Evolutionary conservation across 2,329 filamentous ascomycete genomes (phyloP).

Genomic region (Scedosporium dehoogii): DNA sequence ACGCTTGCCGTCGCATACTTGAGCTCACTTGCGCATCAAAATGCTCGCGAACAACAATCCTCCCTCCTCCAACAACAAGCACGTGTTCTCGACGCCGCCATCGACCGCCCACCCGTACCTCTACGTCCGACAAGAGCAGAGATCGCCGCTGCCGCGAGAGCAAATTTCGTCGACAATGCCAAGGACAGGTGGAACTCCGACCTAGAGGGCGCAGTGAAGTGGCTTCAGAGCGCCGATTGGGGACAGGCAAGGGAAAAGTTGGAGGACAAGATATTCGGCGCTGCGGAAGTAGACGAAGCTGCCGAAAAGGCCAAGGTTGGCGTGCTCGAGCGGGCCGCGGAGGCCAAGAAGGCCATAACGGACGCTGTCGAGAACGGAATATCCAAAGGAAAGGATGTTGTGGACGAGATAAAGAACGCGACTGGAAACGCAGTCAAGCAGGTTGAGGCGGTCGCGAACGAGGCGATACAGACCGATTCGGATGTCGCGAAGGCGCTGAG

Average conservation of each 20-base stretch:
- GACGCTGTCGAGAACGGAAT: slow-evolving; percentile 30
- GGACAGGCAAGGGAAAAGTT: slow-evolving; percentile 47
- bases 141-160: slow-evolving; percentile 38
- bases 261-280: slow-evolving; percentile 36
- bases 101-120: slow-evolving; percentile 36
- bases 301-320: not conserved
- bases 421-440: slow-evolving; percentile 26
- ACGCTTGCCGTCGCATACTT: slow-evolving; percentile 67
- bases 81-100: slow-evolving; percentile 39
- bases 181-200: slow-evolving; percentile 76
- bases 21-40: slow-evolving; percentile 58
- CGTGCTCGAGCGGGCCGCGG: not conserved
- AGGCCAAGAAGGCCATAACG: slow-evolving; percentile 17
- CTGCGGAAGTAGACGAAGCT: slow-evolving; percentile 4
- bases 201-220: slow-evolving; percentile 54
- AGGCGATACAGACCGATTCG: slow-evolving; percentile 18
- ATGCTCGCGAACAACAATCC: slow-evolving; percentile 52
- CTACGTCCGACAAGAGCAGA: slow-evolving; percentile 41
- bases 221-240: slow-evolving; percentile 60
- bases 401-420: slow-evolving; percentile 25
- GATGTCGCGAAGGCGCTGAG: slow-evolving; percentile 39
- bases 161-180: slow-evolving; percentile 51
- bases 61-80: slow-evolving; percentile 47
- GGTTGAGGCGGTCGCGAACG: slow-evolving; percentile 17
- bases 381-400: slow-evolving; percentile 29